Base-by-base conservation (phyloP, 768 basidiomycete genomes). In the Saitozyma podzolica region DNA sequence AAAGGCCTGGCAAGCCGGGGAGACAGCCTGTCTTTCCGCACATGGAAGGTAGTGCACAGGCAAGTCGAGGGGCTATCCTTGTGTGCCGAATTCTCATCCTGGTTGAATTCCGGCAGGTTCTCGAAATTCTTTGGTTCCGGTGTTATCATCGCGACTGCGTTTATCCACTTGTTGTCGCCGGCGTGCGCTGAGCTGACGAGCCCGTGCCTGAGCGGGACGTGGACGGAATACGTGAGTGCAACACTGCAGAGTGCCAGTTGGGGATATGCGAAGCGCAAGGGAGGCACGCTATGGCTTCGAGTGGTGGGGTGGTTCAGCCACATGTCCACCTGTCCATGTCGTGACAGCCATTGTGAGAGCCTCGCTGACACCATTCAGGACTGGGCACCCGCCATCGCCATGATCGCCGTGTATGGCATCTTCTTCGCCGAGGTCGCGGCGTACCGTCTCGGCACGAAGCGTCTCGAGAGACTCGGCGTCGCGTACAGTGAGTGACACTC, bases 51-150 rank as follows among this genome's bases (percentile, higher is more conserved):
- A n/a, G n/a, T n/a, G n/a, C n/a, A n/a, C n/a, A n/a, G n/a, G n/a
- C n/a, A n/a, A n/a, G n/a, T n/a, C n/a, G n/a, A n/a, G n/a, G n/a
- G n/a, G n/a, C n/a, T n/a, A n/a, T n/a, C n/a, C n/a, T n/a, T n/a
- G n/a, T n/a, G n/a, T n/a, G n/a, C n/a, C n/a, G n/a, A n/a, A n/a
- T n/a, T n/a, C n/a, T n/a, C n/a, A n/a, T n/a, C n/a, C n/a, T n/a
- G n/a, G n/a, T n/a, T n/a, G n/a, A n/a, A n/a, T n/a, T n/a, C n/a
- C n/a, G n/a, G n/a, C n/a, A n/a, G n/a, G 90, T 90, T 92, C 76
- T 88, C 89, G 40, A 92, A 91, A 79, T 92, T 88, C 78, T 93
- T 94, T 79, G 92, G 92, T 37, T 91, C 90, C 13, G 92, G 92
- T 29, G 89, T 64, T 45, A 77, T 77, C 56, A 88, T 96, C 61